A percentile compares a stretch with the other conserved stretches of the same genome.
Evolutionary conservation across 2,329 filamentous ascomycete genomes (phyloP).

Genomic region (Ceratocystis huliohia): DNA sequence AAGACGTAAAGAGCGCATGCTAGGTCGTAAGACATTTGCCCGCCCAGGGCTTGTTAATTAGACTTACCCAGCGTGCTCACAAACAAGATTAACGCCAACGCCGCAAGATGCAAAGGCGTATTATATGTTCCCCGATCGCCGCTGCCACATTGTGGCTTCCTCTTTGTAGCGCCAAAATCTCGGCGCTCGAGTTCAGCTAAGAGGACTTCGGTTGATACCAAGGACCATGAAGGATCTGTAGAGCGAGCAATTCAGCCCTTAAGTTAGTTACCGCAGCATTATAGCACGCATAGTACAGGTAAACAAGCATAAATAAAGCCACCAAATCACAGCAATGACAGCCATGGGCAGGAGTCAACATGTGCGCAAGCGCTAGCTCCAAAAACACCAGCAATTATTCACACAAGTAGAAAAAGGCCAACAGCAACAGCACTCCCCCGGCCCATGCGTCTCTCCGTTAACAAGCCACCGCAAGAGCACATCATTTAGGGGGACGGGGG

Average conservation of each 20-base stretch:
- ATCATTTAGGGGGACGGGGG: background rate
- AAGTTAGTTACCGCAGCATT: background rate
- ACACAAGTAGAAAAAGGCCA: background rate
- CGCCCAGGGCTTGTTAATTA: background rate
- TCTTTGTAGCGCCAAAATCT: conserved; percentile 25
- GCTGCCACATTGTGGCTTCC: conserved; percentile 41
- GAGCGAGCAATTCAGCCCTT: background rate
- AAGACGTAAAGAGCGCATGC: background rate
- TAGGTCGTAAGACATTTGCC: background rate
- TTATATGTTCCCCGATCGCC: conserved; percentile 45
- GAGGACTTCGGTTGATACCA: conserved; percentile 40
- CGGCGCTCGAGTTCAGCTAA: conserved; percentile 42
- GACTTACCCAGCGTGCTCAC: conserved; percentile 45
- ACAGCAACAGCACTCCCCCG: background rate
- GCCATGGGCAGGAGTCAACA: background rate
- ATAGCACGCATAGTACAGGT: background rate
- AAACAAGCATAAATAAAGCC: background rate
- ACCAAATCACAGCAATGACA: background rate
- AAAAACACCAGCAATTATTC: background rate
- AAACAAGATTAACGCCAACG: conserved; percentile 51
- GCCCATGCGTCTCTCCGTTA: background rate
- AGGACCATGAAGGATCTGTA: conserved; percentile 31
- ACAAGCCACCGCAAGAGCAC: background rate
- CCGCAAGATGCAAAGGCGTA: conserved; percentile 53
- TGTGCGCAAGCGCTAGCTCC: background rate